Base-by-base conservation (phyloP, 1,139 yeast genomes). In the Sugiyamaella xylanicola region DNA sequence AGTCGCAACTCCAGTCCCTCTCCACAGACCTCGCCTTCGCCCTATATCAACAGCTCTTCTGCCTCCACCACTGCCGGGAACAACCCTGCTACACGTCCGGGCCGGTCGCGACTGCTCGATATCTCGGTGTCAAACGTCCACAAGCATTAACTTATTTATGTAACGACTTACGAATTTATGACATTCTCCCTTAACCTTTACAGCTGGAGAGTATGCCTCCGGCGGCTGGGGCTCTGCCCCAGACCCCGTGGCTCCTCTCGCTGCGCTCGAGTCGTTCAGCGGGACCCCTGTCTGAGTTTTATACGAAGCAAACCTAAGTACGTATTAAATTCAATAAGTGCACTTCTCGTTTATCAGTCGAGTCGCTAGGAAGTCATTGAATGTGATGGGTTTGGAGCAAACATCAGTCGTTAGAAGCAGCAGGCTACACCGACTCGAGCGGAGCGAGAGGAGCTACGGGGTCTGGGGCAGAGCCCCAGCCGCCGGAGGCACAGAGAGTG, bases 41-140 rank as follows among this genome's bases (percentile, higher is more conserved):
- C 58, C 35, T 20, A 21, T 11, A 32, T 27, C 40, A 45, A 15
- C 48, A 9, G 21, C 41, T 16, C 48, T 9, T 32, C 15, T 20
- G 21, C 52, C 52, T 11, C 50, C 13, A n/a, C 37, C 37, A 8
- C 37, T 15, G 37, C 15, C 37, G 13, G 37, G 15, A 15, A 15
- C 4, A 13, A 8, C 48, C 35, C 49, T 43, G 3, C 51, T 22
- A n/a, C n/a, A n/a, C n/a, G n/a, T n/a, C 5, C 51, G 40, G 29
- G 54, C 37, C 56, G 68, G 35, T 59, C 68, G 22, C 55, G 66
- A 20, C 53, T 65, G 36, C 48, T 65, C 43, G 66, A 65, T 51
- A 60, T 65, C n/a, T 58, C 68, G 13, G 65, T 60, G 32, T 55
- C 65, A 16, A 58, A 56, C 13, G 58, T 57, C 22, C 60, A 58